Percentiles rank a stretch among this genome's conserved stretches.
Conservation (phyloP, 768 basidiomycete genomes). For the Lactarius sp. region DNA sequence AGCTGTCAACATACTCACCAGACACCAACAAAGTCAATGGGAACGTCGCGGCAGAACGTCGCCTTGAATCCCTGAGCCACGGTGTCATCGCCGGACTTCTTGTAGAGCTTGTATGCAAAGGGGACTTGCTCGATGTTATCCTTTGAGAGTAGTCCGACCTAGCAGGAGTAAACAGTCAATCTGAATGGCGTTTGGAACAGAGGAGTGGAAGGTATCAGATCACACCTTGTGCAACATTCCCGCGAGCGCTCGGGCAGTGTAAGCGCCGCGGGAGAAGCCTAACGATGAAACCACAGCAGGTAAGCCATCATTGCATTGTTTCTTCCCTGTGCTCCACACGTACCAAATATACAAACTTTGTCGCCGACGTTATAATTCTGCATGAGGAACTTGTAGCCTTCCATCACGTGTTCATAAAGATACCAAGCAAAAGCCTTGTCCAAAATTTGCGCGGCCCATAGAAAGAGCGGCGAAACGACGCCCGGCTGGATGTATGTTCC, state of each 20-base stretch:
- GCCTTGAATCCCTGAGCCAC: conserved; percentile 65
- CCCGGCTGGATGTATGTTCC: conserved; percentile 56
- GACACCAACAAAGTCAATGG: conserved; percentile 75
- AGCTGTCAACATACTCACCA: conserved; percentile 43
- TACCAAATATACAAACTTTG: conserved; percentile 70
- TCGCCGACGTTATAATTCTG: conserved; percentile 69
- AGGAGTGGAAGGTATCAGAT: conserved; percentile 30
- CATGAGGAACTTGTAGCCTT: conserved; percentile 77
- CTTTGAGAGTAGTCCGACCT: conserved; percentile 53
- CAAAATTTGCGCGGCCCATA: conserved; percentile 53
- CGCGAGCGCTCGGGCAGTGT: conserved; percentile 65
- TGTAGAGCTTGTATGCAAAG: conserved; percentile 76
- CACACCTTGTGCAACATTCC: conserved; percentile 61
- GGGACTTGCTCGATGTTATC: conserved; percentile 65
- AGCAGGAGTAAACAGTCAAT: neutral
- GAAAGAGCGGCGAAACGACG: conserved; percentile 56
- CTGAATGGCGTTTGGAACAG: neutral
- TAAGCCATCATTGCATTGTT: conserved; percentile 11
- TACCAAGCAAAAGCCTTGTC: conserved; percentile 78
- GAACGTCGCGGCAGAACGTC: conserved; percentile 62
- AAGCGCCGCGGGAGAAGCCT: conserved; percentile 76
- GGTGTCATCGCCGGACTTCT: conserved; percentile 43
- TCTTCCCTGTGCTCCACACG: conserved; percentile 8
- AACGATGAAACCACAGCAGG: conserved; percentile 19
- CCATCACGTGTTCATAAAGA: conserved; percentile 64